These are phyloP conservation scores for Diplodia sapinea DNA, from an alignment of 2,329 filamentous ascomycete species.

Conservation along the genomic window DNA sequence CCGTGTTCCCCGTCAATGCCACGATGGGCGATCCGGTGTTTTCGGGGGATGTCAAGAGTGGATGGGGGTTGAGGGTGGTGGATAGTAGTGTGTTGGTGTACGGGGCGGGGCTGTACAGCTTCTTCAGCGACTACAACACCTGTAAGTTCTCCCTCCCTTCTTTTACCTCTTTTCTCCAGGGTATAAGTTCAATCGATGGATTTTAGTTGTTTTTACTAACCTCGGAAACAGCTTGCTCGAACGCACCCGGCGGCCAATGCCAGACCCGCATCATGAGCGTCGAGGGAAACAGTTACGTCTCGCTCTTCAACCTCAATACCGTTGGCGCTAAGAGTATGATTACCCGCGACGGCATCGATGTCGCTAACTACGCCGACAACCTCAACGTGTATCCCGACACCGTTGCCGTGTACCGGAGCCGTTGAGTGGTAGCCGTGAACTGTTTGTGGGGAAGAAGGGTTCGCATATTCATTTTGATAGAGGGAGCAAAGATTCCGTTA, in stretches of 20 bases:
- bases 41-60: constrained; percentile 51
- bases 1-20: constrained; percentile 66
- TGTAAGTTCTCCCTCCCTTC: constrained; percentile 11
- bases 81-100: constrained; percentile 64
- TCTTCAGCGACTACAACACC: constrained; percentile 68
- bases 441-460: too few relatives aligned
- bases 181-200: too few relatives aligned
- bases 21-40: constrained; percentile 74
- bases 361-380: constrained; percentile 56
- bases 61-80: constrained; percentile 70
- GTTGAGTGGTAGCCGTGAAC: neutral
- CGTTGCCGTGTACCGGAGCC: constrained; percentile 16
- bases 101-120: constrained; percentile 70
- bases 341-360: constrained; percentile 50
- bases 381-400: constrained; percentile 51
- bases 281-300: constrained; percentile 49
- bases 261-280: constrained; percentile 58
- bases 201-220: constrained; percentile 19
- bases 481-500: too few relatives aligned
- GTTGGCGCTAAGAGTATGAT: constrained; percentile 55
- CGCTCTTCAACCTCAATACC: constrained; percentile 57
- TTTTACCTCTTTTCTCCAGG: too few relatives aligned
- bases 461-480: too few relatives aligned
- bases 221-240: constrained; percentile 47
- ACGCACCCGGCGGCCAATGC: constrained; percentile 47